These are phyloP conservation scores for Plenodomus lindquistii DNA, from an alignment of 2,329 filamentous ascomycete species.

Conservation along the genomic window DNA sequence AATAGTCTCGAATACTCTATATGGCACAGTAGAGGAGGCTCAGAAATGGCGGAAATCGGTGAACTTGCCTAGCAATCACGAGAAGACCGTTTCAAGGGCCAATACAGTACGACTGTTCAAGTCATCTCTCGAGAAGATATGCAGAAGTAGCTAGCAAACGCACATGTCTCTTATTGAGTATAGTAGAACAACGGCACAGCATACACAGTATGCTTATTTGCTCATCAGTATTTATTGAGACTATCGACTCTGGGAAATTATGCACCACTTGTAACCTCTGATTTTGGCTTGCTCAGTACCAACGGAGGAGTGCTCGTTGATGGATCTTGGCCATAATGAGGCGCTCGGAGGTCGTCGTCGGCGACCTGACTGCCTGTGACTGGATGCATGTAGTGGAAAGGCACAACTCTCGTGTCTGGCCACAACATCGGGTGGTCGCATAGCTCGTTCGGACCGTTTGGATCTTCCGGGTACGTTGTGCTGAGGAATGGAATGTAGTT, in stretches of 20 bases:
- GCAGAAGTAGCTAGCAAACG: slow-evolving; percentile 8
- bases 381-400: slow-evolving; percentile 59
- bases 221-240: no score
- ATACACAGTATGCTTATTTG: no score
- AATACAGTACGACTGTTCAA: slow-evolving; percentile 35
- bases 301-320: slow-evolving; percentile 49
- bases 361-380: slow-evolving; percentile 52
- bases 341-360: slow-evolving; percentile 56
- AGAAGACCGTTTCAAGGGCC: slow-evolving; percentile 27
- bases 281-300: slow-evolving; percentile 41
- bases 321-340: slow-evolving; percentile 50
- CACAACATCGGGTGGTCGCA: slow-evolving; percentile 60
- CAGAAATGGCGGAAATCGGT: slow-evolving; percentile 36
- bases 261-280: slow-evolving; percentile 8
- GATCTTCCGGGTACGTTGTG: slow-evolving; percentile 55
- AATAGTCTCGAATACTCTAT: slow-evolving; percentile 30
- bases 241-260: not conserved
- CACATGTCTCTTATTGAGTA: not conserved
- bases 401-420: slow-evolving; percentile 60
- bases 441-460: slow-evolving; percentile 57
- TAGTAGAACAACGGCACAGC: no score
- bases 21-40: slow-evolving; percentile 29
- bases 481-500: slow-evolving; percentile 59
- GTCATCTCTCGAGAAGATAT: slow-evolving; percentile 6
- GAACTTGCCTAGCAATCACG: slow-evolving; percentile 29